Percentiles rank a stretch among this genome's conserved stretches.
Conservation (phyloP, 2,329 filamentous ascomycete genomes). For the Chaetomiaceae sp. region DNA sequence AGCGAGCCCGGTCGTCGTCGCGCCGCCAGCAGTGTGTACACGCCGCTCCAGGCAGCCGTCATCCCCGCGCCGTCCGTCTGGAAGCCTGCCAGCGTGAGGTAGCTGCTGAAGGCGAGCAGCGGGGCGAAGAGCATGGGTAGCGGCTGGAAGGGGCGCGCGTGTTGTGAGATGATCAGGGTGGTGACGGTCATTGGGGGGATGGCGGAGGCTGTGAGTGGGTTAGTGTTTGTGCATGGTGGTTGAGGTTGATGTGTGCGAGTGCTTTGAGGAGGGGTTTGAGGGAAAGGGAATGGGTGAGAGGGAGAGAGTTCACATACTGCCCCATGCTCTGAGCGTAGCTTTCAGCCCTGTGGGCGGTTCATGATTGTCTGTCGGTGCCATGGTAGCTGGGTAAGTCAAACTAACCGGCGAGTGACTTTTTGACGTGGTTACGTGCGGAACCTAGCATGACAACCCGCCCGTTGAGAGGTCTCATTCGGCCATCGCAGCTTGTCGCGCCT, state of each 20-base stretch:
- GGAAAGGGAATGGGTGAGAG: no score
- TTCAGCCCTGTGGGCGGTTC: no score
- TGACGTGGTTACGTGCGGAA: no score
- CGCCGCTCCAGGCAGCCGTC: conserved; percentile 49
- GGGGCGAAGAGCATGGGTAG: conserved; percentile 47
- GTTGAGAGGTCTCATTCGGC: no score
- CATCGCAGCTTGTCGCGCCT: no score
- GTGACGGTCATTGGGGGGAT: conserved; percentile 50
- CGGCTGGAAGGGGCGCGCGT: conserved; percentile 47
- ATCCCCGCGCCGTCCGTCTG: conserved; percentile 51
- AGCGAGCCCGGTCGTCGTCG: conserved; percentile 34
- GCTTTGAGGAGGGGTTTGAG: no score
- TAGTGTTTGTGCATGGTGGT: background rate
- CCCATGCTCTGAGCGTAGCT: no score
- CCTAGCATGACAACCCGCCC: no score
- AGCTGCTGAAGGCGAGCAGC: conserved; percentile 49
- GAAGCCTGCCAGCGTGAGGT: conserved; percentile 55
- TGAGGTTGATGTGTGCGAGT: background rate
- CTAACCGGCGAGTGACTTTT: no score
- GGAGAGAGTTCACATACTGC: no score
- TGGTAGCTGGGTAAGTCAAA: no score
- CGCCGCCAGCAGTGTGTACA: conserved; percentile 51
- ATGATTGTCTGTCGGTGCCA: no score
- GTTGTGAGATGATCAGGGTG: conserved; percentile 50
- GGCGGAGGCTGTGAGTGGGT: conserved; percentile 39